Evolutionary conservation across 2,329 filamentous ascomycete genomes (phyloP).

Genomic region (Teratosphaeria nubilosa): DNA sequence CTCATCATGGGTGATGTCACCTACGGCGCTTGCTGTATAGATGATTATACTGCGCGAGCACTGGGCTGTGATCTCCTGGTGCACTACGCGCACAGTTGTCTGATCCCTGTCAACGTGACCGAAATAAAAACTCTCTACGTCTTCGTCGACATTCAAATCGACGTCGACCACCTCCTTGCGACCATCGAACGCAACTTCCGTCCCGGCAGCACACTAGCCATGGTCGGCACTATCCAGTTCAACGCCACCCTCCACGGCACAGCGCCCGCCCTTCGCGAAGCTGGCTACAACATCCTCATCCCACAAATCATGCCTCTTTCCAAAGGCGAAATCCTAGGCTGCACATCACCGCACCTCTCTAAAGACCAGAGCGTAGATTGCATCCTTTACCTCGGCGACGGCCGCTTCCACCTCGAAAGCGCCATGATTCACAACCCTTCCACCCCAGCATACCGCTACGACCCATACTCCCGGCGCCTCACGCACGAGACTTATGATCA

Average conservation of each 20-base stretch:
- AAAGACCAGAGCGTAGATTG: constrained; percentile 53
- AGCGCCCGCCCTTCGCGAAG: constrained; percentile 63
- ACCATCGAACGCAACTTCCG: constrained; percentile 84
- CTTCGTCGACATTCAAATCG: constrained; percentile 96
- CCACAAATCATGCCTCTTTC: constrained; percentile 89
- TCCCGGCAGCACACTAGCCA: constrained; percentile 73
- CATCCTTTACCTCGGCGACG: constrained; percentile 83
- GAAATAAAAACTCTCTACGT: constrained; percentile 96
- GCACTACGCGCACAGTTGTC: constrained; percentile 92
- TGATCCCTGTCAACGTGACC: constrained; percentile 93
- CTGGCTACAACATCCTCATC: constrained; percentile 75
- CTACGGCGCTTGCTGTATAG: constrained; percentile 96
- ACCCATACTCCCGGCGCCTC: constrained; percentile 86
- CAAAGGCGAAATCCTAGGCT: constrained; percentile 94
- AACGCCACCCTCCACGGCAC: constrained; percentile 92
- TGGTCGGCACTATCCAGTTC: constrained; percentile 97
- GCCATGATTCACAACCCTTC: constrained; percentile 97
- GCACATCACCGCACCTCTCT: constrained; percentile 71
- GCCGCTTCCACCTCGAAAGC: constrained; percentile 90
- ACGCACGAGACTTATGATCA: constrained; percentile 90
- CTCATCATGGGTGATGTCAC: constrained; percentile 99
- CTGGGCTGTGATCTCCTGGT: constrained; percentile 89
- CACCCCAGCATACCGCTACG: constrained; percentile 88
- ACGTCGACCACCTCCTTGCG: constrained; percentile 74
- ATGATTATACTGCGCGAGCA: constrained; percentile 92